Percentiles rank a stretch among this genome's conserved stretches.
Evolutionary conservation across 2,329 filamentous ascomycete species (phyloP).

Genomic region (Epichloe glyceriae): DNA sequence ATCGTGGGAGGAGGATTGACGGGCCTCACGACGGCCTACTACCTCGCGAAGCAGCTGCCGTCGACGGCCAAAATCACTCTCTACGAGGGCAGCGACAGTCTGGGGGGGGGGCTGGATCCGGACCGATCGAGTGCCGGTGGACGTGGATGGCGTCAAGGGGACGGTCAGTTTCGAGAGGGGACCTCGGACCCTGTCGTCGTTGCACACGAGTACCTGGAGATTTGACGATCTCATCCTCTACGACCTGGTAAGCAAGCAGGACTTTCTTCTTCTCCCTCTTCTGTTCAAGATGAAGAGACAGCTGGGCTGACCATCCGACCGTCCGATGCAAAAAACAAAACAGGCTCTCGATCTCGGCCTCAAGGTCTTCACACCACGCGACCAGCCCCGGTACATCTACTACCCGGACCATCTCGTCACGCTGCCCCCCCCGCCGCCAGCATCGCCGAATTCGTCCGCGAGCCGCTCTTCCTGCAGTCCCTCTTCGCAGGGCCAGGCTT

Average conservation of each 20-base stretch:
- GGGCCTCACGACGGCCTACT: constrained; percentile 66
- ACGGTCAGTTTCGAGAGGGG: constrained; percentile 69
- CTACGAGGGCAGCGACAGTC: constrained; percentile 56
- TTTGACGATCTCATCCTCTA: constrained; percentile 55
- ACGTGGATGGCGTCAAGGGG: constrained; percentile 38
- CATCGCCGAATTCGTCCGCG: constrained; percentile 15
- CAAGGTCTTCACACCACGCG: constrained; percentile 36
- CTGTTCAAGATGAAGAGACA: no score
- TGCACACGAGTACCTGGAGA: constrained; percentile 24
- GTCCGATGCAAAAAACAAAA: constrained; percentile 5
- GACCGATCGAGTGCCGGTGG: constrained; percentile 48
- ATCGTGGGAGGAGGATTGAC: constrained; percentile 75
- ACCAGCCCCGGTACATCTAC: constrained; percentile 58
- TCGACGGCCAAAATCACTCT: constrained; percentile 57
- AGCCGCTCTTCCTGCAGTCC: constrained; percentile 21
- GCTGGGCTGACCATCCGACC: constrained; percentile 3
- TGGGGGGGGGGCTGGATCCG: constrained; percentile 82
- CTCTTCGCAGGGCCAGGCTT: constrained; percentile 16
- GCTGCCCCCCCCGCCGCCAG: constrained; percentile 18
- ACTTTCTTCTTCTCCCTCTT: background rate
- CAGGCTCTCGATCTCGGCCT: constrained; percentile 25
- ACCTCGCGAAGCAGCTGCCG: constrained; percentile 56
- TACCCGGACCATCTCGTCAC: constrained; percentile 59
- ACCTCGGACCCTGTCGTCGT: constrained; percentile 59
- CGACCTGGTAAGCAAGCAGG: constrained; percentile 51